Conservation (phyloP, 108 stramenopile species). For the Hondaea fermentalgiana region DNA sequence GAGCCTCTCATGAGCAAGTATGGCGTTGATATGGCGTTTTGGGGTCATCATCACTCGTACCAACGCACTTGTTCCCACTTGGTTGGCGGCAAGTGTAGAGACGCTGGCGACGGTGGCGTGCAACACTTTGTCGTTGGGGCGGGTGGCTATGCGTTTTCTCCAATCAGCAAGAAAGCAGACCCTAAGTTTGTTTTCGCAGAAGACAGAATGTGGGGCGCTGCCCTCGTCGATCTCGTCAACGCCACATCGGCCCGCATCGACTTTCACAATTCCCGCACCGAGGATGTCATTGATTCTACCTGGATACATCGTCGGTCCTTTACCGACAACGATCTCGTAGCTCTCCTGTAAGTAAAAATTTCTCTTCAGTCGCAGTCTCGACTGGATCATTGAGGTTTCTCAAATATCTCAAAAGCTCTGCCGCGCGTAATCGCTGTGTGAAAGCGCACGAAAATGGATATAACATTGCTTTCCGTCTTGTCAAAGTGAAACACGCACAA, state of each 20-base stretch:
- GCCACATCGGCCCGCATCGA: background rate
- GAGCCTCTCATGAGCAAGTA: slow-evolving; percentile 70
- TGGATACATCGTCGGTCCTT: background rate
- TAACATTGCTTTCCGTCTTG: no score
- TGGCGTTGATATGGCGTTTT: slow-evolving; percentile 71
- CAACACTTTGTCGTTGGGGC: background rate
- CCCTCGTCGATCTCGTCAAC: background rate
- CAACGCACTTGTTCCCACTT: slow-evolving; percentile 51
- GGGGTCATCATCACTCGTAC: slow-evolving; percentile 85
- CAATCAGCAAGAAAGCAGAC: background rate
- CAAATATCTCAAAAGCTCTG: no score
- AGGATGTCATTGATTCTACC: background rate
- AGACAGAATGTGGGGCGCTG: background rate
- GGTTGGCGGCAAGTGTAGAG: slow-evolving; percentile 35
- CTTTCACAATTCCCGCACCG: background rate
- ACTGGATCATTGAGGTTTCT: no score
- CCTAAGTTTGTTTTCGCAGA: background rate
- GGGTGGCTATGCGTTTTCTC: background rate
- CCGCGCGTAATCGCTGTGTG: no score
- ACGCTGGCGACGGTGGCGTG: background rate
- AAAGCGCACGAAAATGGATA: no score
- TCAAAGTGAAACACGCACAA: no score
- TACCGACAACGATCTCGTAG: no score
- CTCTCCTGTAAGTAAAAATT: no score
- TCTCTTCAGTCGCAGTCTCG: no score